Conservation (phyloP, 495 filamentous ascomycete genomes). For the Neurospora sp. region DNA sequence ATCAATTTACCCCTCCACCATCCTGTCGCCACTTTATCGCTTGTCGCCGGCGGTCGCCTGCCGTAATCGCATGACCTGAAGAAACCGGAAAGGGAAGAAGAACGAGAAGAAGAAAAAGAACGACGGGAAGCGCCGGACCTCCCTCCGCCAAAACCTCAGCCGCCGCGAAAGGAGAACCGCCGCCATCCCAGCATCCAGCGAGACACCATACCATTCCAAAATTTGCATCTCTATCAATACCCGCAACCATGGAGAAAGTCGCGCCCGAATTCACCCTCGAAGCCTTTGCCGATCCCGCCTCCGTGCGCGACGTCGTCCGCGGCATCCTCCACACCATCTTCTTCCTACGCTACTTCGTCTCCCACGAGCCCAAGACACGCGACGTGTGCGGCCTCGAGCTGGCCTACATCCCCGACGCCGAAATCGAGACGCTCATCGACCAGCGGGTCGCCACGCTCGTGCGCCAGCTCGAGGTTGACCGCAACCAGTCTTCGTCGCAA, state of each 20-base stretch:
- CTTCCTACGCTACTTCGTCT: slow-evolving; percentile 95
- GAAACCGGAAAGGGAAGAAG: background rate
- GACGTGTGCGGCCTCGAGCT: slow-evolving; percentile 90
- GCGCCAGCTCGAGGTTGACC: slow-evolving; percentile 47
- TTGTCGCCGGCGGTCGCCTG: background rate
- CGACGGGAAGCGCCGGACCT: background rate
- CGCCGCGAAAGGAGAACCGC: background rate
- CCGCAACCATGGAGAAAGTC: slow-evolving; percentile 39
- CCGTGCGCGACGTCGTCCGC: slow-evolving; percentile 85
- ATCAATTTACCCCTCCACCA: background rate
- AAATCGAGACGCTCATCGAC: slow-evolving; percentile 89
- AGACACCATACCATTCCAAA: background rate
- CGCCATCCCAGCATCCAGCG: background rate
- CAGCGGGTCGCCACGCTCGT: slow-evolving; percentile 69
- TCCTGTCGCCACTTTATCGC: background rate
- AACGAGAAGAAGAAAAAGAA: background rate
- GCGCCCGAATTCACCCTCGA: slow-evolving; percentile 78
- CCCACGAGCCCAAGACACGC: slow-evolving; percentile 70
- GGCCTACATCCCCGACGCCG: slow-evolving; percentile 76
- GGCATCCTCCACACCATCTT: slow-evolving; percentile 96
- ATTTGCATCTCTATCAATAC: background rate
- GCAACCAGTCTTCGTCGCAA: slow-evolving; percentile 17
- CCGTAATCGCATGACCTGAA: background rate
- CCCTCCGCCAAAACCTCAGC: background rate
- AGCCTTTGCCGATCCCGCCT: slow-evolving; percentile 69